A percentile compares a stretch with the other conserved stretches of the same genome.
Evolutionary conservation across 441 rosid species (phyloP).

Genomic region (Omphalea diandra): DNA sequence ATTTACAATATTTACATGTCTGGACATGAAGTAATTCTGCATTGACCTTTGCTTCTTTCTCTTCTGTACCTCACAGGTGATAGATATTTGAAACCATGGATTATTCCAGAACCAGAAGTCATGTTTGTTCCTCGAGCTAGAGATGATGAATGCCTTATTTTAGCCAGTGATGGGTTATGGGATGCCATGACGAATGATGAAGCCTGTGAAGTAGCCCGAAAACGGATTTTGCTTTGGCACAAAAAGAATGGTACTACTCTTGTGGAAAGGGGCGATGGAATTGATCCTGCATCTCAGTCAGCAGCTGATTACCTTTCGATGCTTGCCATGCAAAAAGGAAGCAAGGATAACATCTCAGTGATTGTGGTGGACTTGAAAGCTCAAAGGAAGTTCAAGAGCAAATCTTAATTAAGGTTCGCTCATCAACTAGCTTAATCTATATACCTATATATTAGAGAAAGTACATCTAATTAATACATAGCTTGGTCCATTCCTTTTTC

Average conservation of each 20-base stretch:
- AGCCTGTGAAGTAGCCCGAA: conserved; percentile 74
- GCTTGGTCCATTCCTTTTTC: conserved; percentile 73
- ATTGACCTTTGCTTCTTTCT: not conserved
- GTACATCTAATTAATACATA: conserved; percentile 46
- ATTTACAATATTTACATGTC: not conserved
- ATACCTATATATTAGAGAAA: conserved; percentile 42
- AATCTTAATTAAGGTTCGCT: conserved; percentile 35
- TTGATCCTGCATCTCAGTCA: conserved; percentile 70
- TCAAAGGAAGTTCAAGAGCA: conserved; percentile 75
- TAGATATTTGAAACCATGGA: conserved; percentile 76
- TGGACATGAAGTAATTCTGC: not conserved
- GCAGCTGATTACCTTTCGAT: conserved; percentile 74
- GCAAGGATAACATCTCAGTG: conserved; percentile 78
- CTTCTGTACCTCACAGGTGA: conserved; percentile 50
- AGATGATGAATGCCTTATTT: conserved; percentile 75
- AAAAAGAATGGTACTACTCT: conserved; percentile 58
- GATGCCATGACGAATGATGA: conserved; percentile 83
- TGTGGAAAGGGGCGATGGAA: conserved; percentile 54
- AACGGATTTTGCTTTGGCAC: conserved; percentile 68
- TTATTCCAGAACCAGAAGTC: conserved; percentile 82
- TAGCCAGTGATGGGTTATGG: conserved; percentile 90
- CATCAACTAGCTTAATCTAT: conserved; percentile 24
- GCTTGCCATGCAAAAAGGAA: conserved; percentile 74
- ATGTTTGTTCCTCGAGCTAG: conserved; percentile 72
- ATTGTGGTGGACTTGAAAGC: conserved; percentile 81